Evolutionary conservation across 169 alveolate species (phyloP).

Genomic region (Cryptosporidium ubiquitum): DNA sequence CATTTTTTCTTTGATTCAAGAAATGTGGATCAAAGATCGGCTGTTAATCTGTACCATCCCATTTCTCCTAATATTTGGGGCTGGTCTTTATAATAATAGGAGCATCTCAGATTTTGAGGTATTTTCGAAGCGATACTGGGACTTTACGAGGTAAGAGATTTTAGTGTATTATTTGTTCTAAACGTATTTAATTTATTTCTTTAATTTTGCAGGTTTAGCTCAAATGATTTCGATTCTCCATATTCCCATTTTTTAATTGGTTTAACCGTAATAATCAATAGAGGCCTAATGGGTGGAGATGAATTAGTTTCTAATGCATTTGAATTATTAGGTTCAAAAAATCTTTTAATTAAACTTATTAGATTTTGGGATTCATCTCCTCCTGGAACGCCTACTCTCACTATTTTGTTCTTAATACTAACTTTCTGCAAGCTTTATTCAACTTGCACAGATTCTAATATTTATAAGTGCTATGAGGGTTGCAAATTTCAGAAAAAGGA

Average conservation of each 20-base stretch:
- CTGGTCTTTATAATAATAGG: background rate
- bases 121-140: slow-evolving; percentile 23
- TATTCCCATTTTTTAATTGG: background rate
- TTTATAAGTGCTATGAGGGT: background rate
- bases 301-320: background rate
- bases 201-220: background rate
- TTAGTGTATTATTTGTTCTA: background rate
- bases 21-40: background rate
- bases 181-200: background rate
- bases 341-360: background rate
- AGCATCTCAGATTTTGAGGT: background rate
- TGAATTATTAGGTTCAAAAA: background rate
- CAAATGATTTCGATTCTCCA: background rate
- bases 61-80: background rate
- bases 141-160: slow-evolving; percentile 36
- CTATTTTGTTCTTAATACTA: background rate
- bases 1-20: background rate
- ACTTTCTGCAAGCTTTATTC: background rate
- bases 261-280: slow-evolving; percentile 2
- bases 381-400: slow-evolving; percentile 47
- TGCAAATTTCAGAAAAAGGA: background rate
- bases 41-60: background rate
- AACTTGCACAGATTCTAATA: background rate
- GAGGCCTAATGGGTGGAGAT: slow-evolving; percentile 30
- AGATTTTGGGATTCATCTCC: slow-evolving; percentile 39